phyloP scores from a whole-genome alignment of 805 yeast genomes.

The Candida pini region DNA sequence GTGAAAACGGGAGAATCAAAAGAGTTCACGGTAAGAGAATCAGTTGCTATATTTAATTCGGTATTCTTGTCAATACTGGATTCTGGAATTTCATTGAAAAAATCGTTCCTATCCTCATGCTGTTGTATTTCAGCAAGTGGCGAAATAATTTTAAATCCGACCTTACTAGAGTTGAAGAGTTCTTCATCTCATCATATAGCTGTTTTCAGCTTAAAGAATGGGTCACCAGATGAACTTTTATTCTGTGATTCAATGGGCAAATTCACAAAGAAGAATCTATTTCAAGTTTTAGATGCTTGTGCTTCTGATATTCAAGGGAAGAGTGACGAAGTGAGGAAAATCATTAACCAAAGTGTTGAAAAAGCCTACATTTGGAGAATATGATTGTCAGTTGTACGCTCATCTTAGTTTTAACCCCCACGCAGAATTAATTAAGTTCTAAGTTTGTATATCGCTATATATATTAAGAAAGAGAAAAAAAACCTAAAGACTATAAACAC shows the following conservation, averaged over 20 bases:
- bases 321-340: conserved; percentile 41
- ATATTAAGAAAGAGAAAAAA: not conserved
- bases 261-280: conserved; percentile 53
- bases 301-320: conserved; percentile 40
- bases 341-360: conserved; percentile 42
- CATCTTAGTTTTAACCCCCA: not conserved
- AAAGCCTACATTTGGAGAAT: conserved; percentile 57
- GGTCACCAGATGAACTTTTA: conserved; percentile 50
- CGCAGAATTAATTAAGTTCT: not conserved
- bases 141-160: conserved; percentile 39
- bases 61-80: conserved; percentile 70
- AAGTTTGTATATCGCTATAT: not conserved
- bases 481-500: not conserved
- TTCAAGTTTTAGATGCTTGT: conserved; percentile 46
- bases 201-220: conserved; percentile 51
- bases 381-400: conserved; percentile 3
- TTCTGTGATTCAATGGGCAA: conserved; percentile 68
- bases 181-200: conserved; percentile 61
- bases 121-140: conserved; percentile 23
- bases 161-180: conserved; percentile 33
- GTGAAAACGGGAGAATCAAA: conserved; percentile 46
- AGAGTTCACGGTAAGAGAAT: conserved; percentile 39
- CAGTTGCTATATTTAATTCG: conserved; percentile 69
- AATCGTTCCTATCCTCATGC: conserved; percentile 56
- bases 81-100: conserved; percentile 65